These are phyloP conservation scores for Chrysoporthe deuterocubensis DNA, from an alignment of 2,329 filamentous ascomycete species.

Conservation along the genomic window DNA sequence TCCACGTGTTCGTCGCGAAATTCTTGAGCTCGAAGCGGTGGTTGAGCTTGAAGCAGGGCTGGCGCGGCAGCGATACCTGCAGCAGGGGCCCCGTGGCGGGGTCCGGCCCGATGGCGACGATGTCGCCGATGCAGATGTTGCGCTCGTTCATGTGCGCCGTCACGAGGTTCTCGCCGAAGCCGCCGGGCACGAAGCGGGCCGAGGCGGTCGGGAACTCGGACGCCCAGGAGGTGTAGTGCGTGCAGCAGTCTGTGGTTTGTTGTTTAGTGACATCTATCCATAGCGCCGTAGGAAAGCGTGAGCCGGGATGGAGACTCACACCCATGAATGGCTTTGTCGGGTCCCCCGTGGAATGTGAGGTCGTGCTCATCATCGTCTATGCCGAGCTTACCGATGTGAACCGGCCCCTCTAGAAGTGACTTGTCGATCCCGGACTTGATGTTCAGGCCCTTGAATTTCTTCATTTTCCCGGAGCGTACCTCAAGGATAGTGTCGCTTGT, in stretches of 20 bases:
- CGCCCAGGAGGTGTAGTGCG: conserved; percentile 62
- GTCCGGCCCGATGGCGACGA: conserved; percentile 52
- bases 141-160: conserved; percentile 62
- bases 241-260: conserved; percentile 53
- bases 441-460: conserved; percentile 54
- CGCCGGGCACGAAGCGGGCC: conserved; percentile 58
- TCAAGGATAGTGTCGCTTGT: conserved; percentile 57
- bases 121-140: conserved; percentile 68
- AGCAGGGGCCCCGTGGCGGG: conserved; percentile 47
- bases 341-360: conserved; percentile 62
- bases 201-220: conserved; percentile 55
- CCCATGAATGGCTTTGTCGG: conserved; percentile 66
- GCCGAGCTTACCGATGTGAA: conserved; percentile 53
- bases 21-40: conserved; percentile 67
- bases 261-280: background rate
- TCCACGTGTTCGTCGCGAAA: conserved; percentile 62
- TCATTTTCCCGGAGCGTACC: conserved; percentile 61
- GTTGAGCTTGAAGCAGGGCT: conserved; percentile 72
- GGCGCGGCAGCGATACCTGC: conserved; percentile 64
- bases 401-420: conserved; percentile 44
- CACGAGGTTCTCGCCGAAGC: conserved; percentile 69
- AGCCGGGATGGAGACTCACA: conserved; percentile 44
- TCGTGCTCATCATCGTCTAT: conserved; percentile 66
- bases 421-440: conserved; percentile 64
- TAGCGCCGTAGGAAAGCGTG: background rate